phyloP scores from a whole-genome alignment of 2,329 filamentous ascomycete genomes.

The Pestalotiopsis sp. region DNA sequence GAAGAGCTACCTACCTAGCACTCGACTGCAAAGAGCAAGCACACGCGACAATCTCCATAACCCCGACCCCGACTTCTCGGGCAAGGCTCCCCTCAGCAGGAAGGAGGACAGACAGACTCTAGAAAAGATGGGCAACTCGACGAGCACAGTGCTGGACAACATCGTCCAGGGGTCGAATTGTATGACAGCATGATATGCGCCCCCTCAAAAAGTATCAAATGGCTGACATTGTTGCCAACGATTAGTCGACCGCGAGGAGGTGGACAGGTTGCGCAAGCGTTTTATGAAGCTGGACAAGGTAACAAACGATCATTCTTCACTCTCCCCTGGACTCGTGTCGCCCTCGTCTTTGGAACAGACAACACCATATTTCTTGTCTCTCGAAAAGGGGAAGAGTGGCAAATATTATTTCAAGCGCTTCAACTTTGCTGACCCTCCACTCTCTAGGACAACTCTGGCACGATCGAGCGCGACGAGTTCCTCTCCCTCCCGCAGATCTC shows the following conservation, averaged over 20 bases:
- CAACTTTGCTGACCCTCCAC: background rate
- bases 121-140: slow-evolving; percentile 66
- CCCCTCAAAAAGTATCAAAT: slow-evolving; percentile 1
- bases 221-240: slow-evolving; percentile 13
- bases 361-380: too few species aligned
- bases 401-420: background rate
- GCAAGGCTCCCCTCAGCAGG: background rate
- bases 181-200: slow-evolving; percentile 46
- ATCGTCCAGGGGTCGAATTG: slow-evolving; percentile 98
- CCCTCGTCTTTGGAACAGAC: too few species aligned
- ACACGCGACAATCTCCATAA: background rate
- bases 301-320: slow-evolving; percentile 16
- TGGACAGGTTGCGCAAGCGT: slow-evolving; percentile 91
- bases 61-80: background rate
- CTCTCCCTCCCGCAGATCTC: slow-evolving; percentile 96
- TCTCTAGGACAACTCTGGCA: slow-evolving; percentile 91
- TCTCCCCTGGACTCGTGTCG: background rate
- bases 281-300: slow-evolving; percentile 99
- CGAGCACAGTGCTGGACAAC: slow-evolving; percentile 81
- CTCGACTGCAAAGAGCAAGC: background rate
- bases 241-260: slow-evolving; percentile 92
- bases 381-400: background rate
- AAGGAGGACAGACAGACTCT: background rate
- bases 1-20: background rate
- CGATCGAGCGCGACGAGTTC: slow-evolving; percentile 98